These are phyloP conservation scores for Saksenaea oblongispora DNA, from an alignment of 371 early-diverging fungal genomes.

Conservation along the genomic window DNA sequence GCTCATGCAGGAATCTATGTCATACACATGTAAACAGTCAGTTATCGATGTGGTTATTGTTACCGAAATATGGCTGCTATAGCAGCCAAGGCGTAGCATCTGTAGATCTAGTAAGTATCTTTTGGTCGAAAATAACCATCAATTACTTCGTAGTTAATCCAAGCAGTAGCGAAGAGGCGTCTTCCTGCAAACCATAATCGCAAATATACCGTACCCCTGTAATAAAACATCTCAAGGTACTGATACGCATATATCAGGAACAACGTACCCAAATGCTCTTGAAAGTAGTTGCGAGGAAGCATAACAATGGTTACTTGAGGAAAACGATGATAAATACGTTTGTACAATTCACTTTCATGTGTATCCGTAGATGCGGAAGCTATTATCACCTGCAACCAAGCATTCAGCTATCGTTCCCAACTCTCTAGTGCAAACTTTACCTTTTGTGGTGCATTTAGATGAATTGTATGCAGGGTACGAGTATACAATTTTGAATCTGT, in stretches of 20 bases:
- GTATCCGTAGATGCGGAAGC: constrained; percentile 39
- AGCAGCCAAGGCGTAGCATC: constrained; percentile 60
- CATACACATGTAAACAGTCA: background rate
- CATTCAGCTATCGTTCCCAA: background rate
- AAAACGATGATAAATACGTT: constrained; percentile 49
- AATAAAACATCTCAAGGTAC: too few species aligned
- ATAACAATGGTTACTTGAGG: constrained; percentile 47
- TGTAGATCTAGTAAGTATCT: constrained; percentile 13
- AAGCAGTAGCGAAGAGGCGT: constrained; percentile 33
- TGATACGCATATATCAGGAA: too few species aligned
- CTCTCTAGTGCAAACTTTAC: constrained; percentile 22
- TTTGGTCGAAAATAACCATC: background rate
- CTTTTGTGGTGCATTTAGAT: constrained; percentile 60
- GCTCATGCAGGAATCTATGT: constrained; percentile 52
- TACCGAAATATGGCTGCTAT: constrained; percentile 56
- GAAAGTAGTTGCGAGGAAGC: constrained; percentile 59
- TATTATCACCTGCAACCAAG: constrained; percentile 8
- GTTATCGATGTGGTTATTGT: background rate
- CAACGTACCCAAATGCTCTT: constrained; percentile 53
- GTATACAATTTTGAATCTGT: constrained; percentile 68
- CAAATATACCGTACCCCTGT: constrained; percentile 50
- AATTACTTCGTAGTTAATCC: constrained; percentile 49
- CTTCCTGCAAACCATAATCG: constrained; percentile 51
- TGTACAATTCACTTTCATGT: constrained; percentile 42
- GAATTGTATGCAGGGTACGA: constrained; percentile 63